Evolutionary conservation across 2,329 filamentous ascomycete genomes (phyloP), one percentile per base, ranked within the genome.

Genomic region (Alternaria dauci): DNA sequence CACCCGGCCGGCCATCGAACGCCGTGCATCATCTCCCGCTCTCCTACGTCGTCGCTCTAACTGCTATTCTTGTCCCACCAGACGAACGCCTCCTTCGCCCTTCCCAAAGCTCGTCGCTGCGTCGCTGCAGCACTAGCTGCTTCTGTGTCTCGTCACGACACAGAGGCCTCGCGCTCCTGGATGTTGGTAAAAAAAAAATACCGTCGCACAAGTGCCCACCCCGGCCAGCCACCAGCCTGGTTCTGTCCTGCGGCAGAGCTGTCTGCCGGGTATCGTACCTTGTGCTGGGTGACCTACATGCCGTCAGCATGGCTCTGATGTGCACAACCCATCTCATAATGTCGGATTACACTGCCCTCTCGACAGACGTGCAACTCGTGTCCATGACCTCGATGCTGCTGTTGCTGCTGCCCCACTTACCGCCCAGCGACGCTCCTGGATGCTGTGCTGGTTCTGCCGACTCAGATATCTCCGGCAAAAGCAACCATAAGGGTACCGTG

Each of bases 241-340:
- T 76, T 73, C 57, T 61, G 70, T 69, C 66, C 53, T 71, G 70
- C 73, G 67, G 73, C 72, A 75, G 67, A 75, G 67, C 70, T 71
- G 69, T 73, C 69, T 68, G 64, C 72, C 69, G 70, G 66, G 55
- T 62, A 69, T 70, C 68, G 68, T 72, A 59, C 62, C 65, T 63
- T 65, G 62, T 69, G 62, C 63, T 70, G 60, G 63, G 59, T 63
- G 59, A 71, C 62, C 62, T 55, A 52, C 59, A 60, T 58, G 63
- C 74, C 74, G 65, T 63, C 65, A 59, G 62, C 67, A 30, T 71
- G 74, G 74, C 65, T 73, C 65, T 62, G 63, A 55, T 34, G 62
- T 58, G 58, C 71, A 75, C 74, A 59, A 57, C 72, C 71, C 62
- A 32, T 58, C 62, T 62, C 66, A 56, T 51, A 43, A 58, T 20